Evolutionary conservation across 768 basidiomycete species (phyloP).

Genomic region (Psilocybe subaeruginosa): DNA sequence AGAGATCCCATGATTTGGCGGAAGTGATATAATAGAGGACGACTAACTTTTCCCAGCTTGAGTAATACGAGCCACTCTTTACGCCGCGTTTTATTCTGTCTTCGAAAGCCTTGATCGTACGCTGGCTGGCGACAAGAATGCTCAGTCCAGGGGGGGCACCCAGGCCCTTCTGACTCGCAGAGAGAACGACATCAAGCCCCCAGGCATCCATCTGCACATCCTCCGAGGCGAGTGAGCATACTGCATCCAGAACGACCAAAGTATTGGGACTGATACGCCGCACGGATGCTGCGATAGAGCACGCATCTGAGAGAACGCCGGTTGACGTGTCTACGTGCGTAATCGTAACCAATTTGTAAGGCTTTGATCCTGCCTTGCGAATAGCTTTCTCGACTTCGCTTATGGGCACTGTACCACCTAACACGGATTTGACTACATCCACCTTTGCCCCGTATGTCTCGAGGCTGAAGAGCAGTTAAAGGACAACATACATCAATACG

Average conservation of each 20-base stretch:
- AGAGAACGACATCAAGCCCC: constrained; percentile 81
- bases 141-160: constrained; percentile 87
- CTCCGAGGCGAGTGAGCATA: constrained; percentile 92
- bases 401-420: constrained; percentile 64
- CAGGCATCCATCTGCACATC: constrained; percentile 89
- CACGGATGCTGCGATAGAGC: constrained; percentile 68
- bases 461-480: constrained; percentile 44
- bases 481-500: not conserved
- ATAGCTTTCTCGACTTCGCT: constrained; percentile 65
- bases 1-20: not conserved
- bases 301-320: constrained; percentile 80
- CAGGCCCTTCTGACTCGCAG: constrained; percentile 86
- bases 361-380: constrained; percentile 37
- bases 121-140: constrained; percentile 73
- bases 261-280: constrained; percentile 78
- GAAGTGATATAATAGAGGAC: not conserved
- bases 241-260: constrained; percentile 81
- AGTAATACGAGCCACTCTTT: constrained; percentile 63
- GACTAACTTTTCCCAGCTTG: constrained; percentile 76
- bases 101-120: constrained; percentile 59
- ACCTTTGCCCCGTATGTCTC: constrained; percentile 82
- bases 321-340: constrained; percentile 93
- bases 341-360: constrained; percentile 82
- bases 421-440: constrained; percentile 66
- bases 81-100: constrained; percentile 19